Conservation (phyloP, 805 yeast genomes). For the Metschnikowia kofuensis region DNA sequence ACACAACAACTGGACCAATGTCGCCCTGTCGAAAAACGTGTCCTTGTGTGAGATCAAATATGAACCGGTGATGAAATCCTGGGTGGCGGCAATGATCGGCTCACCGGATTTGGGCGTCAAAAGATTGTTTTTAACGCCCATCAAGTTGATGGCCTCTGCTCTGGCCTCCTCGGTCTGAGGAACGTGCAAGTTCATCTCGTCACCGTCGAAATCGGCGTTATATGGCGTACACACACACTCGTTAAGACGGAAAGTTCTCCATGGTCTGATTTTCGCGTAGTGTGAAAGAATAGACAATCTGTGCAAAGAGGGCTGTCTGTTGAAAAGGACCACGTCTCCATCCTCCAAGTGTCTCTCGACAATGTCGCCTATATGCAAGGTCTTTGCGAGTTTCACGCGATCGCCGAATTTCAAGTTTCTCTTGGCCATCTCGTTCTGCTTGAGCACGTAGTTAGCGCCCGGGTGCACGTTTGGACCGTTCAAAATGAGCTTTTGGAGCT, state of each 20-base stretch:
- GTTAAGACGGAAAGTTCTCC: slow-evolving; percentile 95
- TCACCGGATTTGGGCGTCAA: slow-evolving; percentile 98
- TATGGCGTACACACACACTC: slow-evolving; percentile 99
- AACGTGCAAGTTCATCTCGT: slow-evolving; percentile 97
- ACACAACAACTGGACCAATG: slow-evolving; percentile 74
- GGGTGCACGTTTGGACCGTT: slow-evolving; percentile 92
- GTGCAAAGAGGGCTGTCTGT: slow-evolving; percentile 97
- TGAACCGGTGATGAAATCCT: slow-evolving; percentile 97
- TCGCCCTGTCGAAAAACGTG: slow-evolving; percentile 84
- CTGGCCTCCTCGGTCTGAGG: slow-evolving; percentile 99
- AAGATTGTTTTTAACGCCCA: slow-evolving; percentile 96
- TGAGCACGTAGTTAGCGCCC: slow-evolving; percentile 90
- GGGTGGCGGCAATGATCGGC: slow-evolving; percentile 99
- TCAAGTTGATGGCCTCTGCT: slow-evolving; percentile 95
- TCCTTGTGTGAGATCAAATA: slow-evolving; percentile 91
- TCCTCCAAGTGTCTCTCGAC: slow-evolving; percentile 97
- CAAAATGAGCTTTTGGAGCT: slow-evolving; percentile 67
- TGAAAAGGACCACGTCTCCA: slow-evolving; percentile 93
- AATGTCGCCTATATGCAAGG: slow-evolving; percentile 80
- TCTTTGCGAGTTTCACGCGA: slow-evolving; percentile 69
- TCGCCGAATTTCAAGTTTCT: slow-evolving; percentile 90
- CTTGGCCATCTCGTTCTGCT: slow-evolving; percentile 80
- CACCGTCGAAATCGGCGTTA: slow-evolving; percentile 99
- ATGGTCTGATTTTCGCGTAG: slow-evolving; percentile 93
- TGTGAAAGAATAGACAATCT: slow-evolving; percentile 91